A percentile compares a stretch with the other conserved stretches of the same genome.
Evolutionary conservation across 2,329 filamentous ascomycete genomes (phyloP).

Genomic region (Pseudocercospora fuligena): DNA sequence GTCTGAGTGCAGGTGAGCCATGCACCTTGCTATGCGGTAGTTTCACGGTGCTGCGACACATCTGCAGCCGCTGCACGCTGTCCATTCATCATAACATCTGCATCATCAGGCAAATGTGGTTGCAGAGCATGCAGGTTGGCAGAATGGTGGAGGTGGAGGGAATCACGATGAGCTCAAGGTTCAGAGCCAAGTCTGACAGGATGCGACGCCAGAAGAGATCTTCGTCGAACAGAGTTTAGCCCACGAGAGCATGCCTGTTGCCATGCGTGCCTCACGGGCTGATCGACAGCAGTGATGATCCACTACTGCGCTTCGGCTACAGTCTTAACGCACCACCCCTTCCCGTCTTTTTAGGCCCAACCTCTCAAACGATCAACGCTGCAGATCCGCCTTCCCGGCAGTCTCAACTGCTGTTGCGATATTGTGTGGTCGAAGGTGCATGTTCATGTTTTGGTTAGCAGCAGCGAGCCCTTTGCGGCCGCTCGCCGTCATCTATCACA

Average conservation of each 20-base stretch:
- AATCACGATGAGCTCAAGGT: too few relatives aligned
- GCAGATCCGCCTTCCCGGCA: constrained; percentile 6
- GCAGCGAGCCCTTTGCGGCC: not conserved
- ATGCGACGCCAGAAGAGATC: not conserved
- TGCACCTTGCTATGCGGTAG: too few relatives aligned
- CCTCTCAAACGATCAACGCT: constrained; percentile 5
- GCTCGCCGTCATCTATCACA: not conserved
- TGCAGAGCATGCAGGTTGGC: too few relatives aligned
- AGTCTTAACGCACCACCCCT: not conserved
- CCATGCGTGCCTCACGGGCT: not conserved
- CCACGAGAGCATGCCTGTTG: constrained; percentile 1
- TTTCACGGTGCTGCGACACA: too few relatives aligned
- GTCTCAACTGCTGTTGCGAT: not conserved
- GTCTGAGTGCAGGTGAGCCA: too few relatives aligned
- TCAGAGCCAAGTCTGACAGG: not conserved
- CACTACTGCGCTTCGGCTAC: not conserved
- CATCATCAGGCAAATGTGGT: too few relatives aligned
- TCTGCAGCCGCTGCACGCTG: too few relatives aligned
- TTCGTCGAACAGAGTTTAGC: not conserved
- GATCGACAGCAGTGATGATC: constrained; percentile 7
- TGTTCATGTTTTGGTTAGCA: too few relatives aligned
- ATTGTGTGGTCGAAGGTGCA: not conserved
- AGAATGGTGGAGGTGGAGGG: too few relatives aligned
- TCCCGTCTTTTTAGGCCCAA: not conserved
- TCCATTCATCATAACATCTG: too few relatives aligned